A percentile compares a stretch with the other conserved stretches of the same genome.
phyloP scores from a whole-genome alignment of 495 filamentous ascomycete genomes.

The Trichoderma asperelloides region DNA sequence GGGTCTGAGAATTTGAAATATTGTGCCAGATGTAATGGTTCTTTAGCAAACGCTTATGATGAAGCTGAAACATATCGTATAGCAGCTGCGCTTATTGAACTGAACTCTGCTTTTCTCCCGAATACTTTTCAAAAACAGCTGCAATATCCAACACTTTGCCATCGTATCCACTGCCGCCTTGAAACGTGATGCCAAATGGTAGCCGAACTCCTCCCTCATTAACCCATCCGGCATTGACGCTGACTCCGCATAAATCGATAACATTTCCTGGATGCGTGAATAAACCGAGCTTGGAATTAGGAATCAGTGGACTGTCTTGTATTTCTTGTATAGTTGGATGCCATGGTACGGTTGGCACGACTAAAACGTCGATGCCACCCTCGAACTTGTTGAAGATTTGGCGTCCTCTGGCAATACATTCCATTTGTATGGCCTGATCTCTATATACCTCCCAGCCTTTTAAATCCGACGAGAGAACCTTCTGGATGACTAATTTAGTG shows the following conservation, averaged over 20 bases:
- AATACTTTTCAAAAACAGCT: slow-evolving; percentile 35
- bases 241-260: slow-evolving; percentile 53
- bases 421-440: slow-evolving; percentile 35
- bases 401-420: slow-evolving; percentile 4
- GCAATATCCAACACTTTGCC: slow-evolving; percentile 48
- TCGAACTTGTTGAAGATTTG: slow-evolving; percentile 33
- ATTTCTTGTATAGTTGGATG: slow-evolving; percentile 53
- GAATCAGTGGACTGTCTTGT: slow-evolving; percentile 41
- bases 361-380: slow-evolving; percentile 44
- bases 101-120: too few relatives aligned
- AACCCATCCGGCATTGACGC: slow-evolving; percentile 47
- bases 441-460: slow-evolving; percentile 44
- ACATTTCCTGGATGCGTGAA: slow-evolving; percentile 61
- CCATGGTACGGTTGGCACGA: slow-evolving; percentile 53
- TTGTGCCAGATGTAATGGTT: too few relatives aligned
- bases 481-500: neutral
- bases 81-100: too few relatives aligned
- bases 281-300: slow-evolving; percentile 48
- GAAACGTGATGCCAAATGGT: slow-evolving; percentile 56
- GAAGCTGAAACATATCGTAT: too few relatives aligned
- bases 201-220: slow-evolving; percentile 28
- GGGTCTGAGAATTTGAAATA: too few relatives aligned
- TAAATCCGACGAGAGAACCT: slow-evolving; percentile 27
- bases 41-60: too few relatives aligned
- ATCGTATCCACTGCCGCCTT: slow-evolving; percentile 47